Base-by-base conservation (phyloP, 768 basidiomycete species). In the Mycena belliarum region DNA sequence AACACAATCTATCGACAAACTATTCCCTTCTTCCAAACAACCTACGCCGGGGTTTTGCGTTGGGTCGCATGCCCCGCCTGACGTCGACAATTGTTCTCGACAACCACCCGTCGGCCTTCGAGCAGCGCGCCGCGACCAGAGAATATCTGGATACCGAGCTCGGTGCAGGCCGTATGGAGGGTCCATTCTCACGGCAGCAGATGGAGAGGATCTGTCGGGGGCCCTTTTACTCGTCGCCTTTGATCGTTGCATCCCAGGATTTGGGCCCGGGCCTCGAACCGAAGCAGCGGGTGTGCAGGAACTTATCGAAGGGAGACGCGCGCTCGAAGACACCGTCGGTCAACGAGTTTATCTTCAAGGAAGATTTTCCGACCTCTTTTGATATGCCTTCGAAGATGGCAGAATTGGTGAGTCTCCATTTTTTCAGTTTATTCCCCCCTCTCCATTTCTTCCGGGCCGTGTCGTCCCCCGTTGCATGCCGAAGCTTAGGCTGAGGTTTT, bases 1-100 rank as follows among this genome's bases (percentile, higher is more conserved):
- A 63, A 41, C 66, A 66, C 40, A 41, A 67, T 16, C 66, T 76
- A 3, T 20, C 55, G 1, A 0, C 46, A 0, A 1, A 26, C 23
- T 76, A 76, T 29, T 74, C 73, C 0, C 20, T 63, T 1, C 66
- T 78, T 1, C 35, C 64, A 3, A 4, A 40, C 12, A 73, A 73
- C 23, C 63, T 78, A 2, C 55, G 59, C 0, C 4, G 60, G 15
- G 72, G 73, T 5, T 76, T 76, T 50, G 71, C 69, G 52, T 0
- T 53, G 74, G 8, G 73, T 71, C 10, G 44, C 61, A 10, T 72
- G 76, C 63, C 69, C 71, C 3, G 6, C 14, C 24, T 16, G 46
- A 3, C 16, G n/a, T 25, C 16, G 23, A 43, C 38, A 24, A 10
- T 48, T 23, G 63, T 60, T 14, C 40, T 53, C 9, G 54, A 52